Conservation (phyloP, 108 stramenopile species). For the Cyclostephanos invisitatus region DNA sequence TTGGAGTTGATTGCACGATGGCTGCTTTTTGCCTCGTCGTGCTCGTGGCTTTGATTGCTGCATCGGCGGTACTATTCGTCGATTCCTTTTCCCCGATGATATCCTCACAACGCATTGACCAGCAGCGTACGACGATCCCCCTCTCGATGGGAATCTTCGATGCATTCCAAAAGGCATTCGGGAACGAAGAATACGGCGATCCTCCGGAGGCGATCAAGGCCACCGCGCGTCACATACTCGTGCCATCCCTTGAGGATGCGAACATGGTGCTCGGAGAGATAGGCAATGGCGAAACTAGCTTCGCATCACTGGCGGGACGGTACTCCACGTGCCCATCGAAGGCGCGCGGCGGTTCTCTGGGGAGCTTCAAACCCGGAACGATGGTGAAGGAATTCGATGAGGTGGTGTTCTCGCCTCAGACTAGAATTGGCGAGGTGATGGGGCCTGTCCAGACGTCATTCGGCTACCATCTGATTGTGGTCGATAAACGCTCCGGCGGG, state of each 20-base stretch:
- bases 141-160: conserved; percentile 68
- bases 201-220: conserved; percentile 78
- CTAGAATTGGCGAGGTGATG: conserved; percentile 54
- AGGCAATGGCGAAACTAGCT: conserved; percentile 48
- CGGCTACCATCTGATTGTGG: conserved; percentile 79
- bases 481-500: conserved; percentile 77
- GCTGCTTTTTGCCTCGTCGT: conserved; percentile 10
- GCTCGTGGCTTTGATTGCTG: conserved; percentile 7
- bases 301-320: conserved; percentile 51
- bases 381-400: conserved; percentile 86
- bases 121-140: not conserved
- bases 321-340: conserved; percentile 75
- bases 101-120: not conserved
- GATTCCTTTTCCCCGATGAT: conserved; percentile 21
- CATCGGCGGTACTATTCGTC: not conserved
- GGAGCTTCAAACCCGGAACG: conserved; percentile 70
- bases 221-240: conserved; percentile 79
- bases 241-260: conserved; percentile 55
- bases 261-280: conserved; percentile 57
- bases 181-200: conserved; percentile 64
- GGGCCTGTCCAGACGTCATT: conserved; percentile 71
- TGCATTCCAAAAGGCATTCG: conserved; percentile 55
- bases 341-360: conserved; percentile 66
- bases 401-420: conserved; percentile 70
- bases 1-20: not conserved